Evolutionary conservation across 768 basidiomycete genomes (phyloP).

Genomic region (Rhodotorula graminis): DNA sequence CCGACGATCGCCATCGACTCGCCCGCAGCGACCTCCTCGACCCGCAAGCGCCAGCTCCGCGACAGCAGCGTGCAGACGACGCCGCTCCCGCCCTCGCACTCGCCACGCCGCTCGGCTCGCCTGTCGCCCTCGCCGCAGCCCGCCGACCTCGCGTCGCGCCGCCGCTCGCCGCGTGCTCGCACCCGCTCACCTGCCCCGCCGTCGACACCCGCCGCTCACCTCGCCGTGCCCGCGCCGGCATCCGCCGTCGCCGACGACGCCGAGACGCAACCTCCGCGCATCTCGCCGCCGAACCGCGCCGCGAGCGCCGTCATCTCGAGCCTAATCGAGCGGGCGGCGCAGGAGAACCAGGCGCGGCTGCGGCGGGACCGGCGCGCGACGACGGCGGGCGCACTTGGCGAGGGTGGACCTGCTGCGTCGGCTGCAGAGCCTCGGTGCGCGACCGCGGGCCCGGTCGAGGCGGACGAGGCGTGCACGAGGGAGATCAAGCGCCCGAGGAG

Average conservation of each 20-base stretch:
- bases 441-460: not conserved
- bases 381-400: not conserved
- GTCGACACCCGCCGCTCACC: not conserved
- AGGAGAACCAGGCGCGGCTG: not conserved
- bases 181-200: not conserved
- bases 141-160: too few relatives aligned
- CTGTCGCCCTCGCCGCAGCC: not conserved
- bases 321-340: not conserved
- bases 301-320: not conserved
- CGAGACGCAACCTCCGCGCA: not conserved
- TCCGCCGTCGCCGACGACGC: not conserved
- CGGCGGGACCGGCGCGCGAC: not conserved
- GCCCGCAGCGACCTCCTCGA: not conserved
- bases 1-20: not conserved
- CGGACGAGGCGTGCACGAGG: too few relatives aligned
- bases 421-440: too few relatives aligned
- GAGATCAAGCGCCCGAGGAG: conserved; percentile 1
- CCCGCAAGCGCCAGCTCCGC: not conserved
- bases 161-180: not conserved
- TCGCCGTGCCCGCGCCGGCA: not conserved
- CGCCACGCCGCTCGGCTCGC: not conserved
- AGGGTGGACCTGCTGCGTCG: not conserved
- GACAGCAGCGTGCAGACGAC: conserved; percentile 8
- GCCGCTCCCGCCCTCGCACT: not conserved
- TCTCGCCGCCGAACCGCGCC: not conserved